These are phyloP conservation scores for Kernera saxatilis DNA, from an alignment of 345 rosid species.

Conservation along the genomic window DNA sequence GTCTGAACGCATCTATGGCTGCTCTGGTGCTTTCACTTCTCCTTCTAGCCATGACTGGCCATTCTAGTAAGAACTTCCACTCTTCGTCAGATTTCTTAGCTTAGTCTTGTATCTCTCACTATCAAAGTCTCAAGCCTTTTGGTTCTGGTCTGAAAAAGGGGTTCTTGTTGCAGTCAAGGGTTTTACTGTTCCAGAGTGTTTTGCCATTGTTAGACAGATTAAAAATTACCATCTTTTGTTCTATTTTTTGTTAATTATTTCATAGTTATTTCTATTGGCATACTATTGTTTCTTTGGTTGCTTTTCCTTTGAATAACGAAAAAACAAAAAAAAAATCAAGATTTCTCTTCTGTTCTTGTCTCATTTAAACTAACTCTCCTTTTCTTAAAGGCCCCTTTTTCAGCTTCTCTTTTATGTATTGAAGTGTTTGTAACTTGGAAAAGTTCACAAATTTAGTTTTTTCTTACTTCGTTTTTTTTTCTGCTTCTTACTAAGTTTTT, in stretches of 20 bases:
- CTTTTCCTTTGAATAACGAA: neutral
- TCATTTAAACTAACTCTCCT: neutral
- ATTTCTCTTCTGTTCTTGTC: neutral
- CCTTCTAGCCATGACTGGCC: conserved; percentile 42
- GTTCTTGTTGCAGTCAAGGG: conserved; percentile 6
- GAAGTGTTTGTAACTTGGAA: neutral
- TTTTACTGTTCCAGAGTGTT: conserved; percentile 17
- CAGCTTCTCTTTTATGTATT: neutral
- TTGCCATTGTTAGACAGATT: neutral
- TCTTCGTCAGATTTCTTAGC: conserved; percentile 8
- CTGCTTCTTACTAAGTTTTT: neutral
- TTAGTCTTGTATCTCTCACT: neutral
- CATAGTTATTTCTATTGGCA: neutral
- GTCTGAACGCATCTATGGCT: conserved; percentile 37
- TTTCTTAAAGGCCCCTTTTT: neutral
- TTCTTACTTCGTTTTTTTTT: neutral
- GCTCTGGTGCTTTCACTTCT: conserved; percentile 38
- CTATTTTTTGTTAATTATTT: neutral
- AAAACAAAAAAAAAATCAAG: neutral
- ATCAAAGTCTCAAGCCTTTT: neutral
- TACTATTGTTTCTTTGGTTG: neutral
- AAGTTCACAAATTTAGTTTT: neutral
- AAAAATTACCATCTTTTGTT: neutral
- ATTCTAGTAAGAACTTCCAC: conserved; percentile 41
- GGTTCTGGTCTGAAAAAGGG: neutral